Evolutionary conservation across 306 rosid species (phyloP), one percentile per base, ranked within the genome.

Genomic region (Glycyrrhiza uralensis): DNA sequence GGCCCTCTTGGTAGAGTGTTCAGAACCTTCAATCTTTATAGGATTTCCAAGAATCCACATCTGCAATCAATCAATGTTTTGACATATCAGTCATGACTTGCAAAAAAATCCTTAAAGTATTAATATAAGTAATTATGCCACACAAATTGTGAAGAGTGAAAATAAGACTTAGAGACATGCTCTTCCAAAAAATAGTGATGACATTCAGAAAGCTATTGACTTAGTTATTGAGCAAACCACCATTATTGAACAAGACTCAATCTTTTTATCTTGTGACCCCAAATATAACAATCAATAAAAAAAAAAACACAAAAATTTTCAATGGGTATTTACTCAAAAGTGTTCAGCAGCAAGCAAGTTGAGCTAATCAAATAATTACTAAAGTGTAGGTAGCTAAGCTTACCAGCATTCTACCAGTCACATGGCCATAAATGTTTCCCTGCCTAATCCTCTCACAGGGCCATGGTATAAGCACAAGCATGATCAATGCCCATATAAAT

Each of bases 41-140:
- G 87, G 88, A 75, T 83, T 85, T 29, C 93, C 93, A 55, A 83
- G 87, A 72, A 88, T 88, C 93, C 85, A 83, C 84, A 85, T 77
- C 92, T 85, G 79, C 83, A 74, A 75, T 62, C 55, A 69, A 75
- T 7, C 49, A 63, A 62, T 11, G n/a, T 33, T 19, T 64, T 7
- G 3, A 72, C 30, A 60, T n/a, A 49, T 76, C 66, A 33, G 52
- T 68, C 74, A 79, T 39, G 29, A 35, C 39, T 64, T 6, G 45
- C 57, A 66, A 72, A 54, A 24, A 23, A 49, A 29, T 71, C 56
- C 38, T 29, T 13, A 44, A 22, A 42, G 18, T 13, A 44, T n/a
- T 44, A 14, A 7, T 44, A 20, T 22, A 67, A 46, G 32, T 12
- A 29, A 44, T 7, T 12, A 2, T 1, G 29, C 19, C 7, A 78